Evolutionary conservation across 202 grass and related monocot species (phyloP).

Genomic region (Elaeis oleifera): DNA sequence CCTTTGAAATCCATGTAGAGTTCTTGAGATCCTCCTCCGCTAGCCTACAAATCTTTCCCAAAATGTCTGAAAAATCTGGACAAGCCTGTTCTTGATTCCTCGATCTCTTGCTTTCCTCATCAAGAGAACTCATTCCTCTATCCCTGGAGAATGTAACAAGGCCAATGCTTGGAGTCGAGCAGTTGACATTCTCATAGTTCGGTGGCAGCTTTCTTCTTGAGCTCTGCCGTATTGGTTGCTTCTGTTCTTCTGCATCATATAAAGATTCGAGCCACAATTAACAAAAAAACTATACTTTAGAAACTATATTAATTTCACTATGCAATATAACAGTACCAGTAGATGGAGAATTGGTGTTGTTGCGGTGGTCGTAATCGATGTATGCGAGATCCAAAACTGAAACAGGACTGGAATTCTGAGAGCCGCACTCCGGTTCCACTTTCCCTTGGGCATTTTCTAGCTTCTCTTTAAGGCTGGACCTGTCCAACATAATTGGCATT

Average conservation of each 20-base stretch:
- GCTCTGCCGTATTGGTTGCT: slow-evolving; percentile 5
- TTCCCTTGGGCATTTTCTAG: slow-evolving; percentile 9
- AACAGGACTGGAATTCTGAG: slow-evolving; percentile 60
- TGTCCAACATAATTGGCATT: slow-evolving; percentile 17
- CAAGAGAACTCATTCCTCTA: not conserved
- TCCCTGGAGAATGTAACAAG: not conserved
- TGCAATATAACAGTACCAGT: slow-evolving; percentile 32
- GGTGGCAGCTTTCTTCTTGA: slow-evolving; percentile 36
- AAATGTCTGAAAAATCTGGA: slow-evolving; percentile 12
- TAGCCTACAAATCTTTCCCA: slow-evolving; percentile 33
- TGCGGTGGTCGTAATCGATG: slow-evolving; percentile 15
- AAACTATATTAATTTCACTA: not conserved
- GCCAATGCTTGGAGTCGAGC: not conserved
- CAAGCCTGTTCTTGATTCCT: slow-evolving; percentile 8
- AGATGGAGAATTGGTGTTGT: slow-evolving; percentile 23
- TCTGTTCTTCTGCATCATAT: slow-evolving; percentile 31
- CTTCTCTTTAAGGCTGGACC: not conserved
- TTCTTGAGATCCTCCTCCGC: slow-evolving; percentile 43
- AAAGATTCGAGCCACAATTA: not conserved
- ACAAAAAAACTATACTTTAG: not conserved
- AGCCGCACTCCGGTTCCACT: slow-evolving; percentile 17
- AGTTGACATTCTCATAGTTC: slow-evolving; percentile 18
- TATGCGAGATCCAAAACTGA: slow-evolving; percentile 56
- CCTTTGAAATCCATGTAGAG: slow-evolving; percentile 28
- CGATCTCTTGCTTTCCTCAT: slow-evolving; percentile 18